These are phyloP conservation scores for Maudiozyma bulderi DNA, from an alignment of 805 yeast species.

Conservation along the genomic window DNA sequence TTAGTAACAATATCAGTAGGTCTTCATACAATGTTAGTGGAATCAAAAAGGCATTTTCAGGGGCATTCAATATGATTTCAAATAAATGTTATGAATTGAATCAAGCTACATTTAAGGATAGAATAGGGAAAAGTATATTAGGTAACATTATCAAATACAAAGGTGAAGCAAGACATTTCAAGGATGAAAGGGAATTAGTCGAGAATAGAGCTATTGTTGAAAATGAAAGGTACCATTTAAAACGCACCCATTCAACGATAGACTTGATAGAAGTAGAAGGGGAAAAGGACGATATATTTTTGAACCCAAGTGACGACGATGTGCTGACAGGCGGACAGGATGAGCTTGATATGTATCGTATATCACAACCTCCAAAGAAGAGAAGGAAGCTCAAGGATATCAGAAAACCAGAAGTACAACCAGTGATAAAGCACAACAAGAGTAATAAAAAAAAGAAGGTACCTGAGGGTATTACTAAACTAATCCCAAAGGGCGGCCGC, in stretches of 20 bases:
- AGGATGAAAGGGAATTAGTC: constrained; percentile 60
- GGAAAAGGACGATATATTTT: constrained; percentile 10
- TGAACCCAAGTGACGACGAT: constrained; percentile 18
- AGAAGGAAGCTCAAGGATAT: constrained; percentile 5
- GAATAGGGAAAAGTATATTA: constrained; percentile 64
- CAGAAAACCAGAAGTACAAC: constrained; percentile 1
- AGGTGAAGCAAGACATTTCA: constrained; percentile 68
- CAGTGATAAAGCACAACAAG: background rate
- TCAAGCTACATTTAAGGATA: constrained; percentile 50
- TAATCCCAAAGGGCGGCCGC: background rate
- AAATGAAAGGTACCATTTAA: constrained; percentile 24
- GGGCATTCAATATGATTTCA: constrained; percentile 70
- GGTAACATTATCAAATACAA: constrained; percentile 71
- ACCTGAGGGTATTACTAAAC: background rate
- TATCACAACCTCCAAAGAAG: constrained; percentile 14
- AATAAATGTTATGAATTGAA: constrained; percentile 69
- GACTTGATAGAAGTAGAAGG: constrained; percentile 11
- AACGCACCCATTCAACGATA: constrained; percentile 9
- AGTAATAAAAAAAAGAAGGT: background rate
- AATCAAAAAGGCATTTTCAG: constrained; percentile 76
- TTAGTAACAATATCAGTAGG: constrained; percentile 69
- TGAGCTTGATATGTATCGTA: constrained; percentile 13
- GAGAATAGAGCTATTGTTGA: constrained; percentile 46
- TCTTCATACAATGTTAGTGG: constrained; percentile 74
- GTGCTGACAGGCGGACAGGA: constrained; percentile 14